Conservation (phyloP, 2,329 filamentous ascomycete genomes). For the Ophiocordyceps camponoti-saundersi region DNA sequence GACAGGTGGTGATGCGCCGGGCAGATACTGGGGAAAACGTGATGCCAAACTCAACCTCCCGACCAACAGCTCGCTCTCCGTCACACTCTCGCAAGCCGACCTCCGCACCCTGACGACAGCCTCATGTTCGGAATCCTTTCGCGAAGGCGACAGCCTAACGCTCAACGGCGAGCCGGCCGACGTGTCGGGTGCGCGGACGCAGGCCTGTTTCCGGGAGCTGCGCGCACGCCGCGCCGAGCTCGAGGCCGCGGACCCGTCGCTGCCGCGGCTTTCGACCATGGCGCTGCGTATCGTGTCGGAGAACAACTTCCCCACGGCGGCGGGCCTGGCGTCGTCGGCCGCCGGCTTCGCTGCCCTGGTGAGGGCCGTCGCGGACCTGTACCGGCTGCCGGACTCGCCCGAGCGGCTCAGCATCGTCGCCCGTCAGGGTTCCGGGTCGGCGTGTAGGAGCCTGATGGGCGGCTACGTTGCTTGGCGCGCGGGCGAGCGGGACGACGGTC, state of each 20-base stretch:
- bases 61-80: conserved; percentile 93
- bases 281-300: conserved; percentile 78
- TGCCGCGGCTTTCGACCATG: conserved; percentile 66
- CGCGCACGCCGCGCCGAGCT: conserved; percentile 59
- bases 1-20: not conserved
- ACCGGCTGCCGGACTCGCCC: conserved; percentile 65
- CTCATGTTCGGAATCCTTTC: conserved; percentile 63
- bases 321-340: conserved; percentile 62
- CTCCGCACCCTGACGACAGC: conserved; percentile 93
- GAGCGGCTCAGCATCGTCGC: conserved; percentile 79
- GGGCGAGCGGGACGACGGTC: conserved; percentile 59
- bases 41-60: conserved; percentile 88
- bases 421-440: conserved; percentile 84
- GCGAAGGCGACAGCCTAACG: conserved; percentile 50
- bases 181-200: conserved; percentile 75
- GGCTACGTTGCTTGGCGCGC: conserved; percentile 93
- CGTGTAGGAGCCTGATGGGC: conserved; percentile 83
- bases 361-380: conserved; percentile 79
- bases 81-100: conserved; percentile 87
- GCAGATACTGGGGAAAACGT: conserved; percentile 87
- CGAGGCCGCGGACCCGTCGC: conserved; percentile 51
- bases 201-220: conserved; percentile 82
- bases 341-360: conserved; percentile 57
- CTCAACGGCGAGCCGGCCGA: conserved; percentile 76
- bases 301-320: conserved; percentile 98